Evolutionary conservation across 371 early-diverging fungal genomes (phyloP).

Genomic region (Syncephalis plumigaleata): DNA sequence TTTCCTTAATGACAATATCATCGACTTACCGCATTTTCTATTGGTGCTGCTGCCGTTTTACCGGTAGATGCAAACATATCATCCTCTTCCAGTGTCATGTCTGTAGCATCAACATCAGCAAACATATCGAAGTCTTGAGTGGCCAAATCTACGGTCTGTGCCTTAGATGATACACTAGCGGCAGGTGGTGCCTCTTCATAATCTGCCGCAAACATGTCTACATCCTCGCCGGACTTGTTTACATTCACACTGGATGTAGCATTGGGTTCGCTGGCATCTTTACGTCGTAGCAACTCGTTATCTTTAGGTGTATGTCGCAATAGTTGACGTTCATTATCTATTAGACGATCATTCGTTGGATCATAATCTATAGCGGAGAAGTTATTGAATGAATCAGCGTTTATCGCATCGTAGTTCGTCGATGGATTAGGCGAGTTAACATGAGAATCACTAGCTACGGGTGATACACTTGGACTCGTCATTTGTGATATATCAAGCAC

Average conservation of each 20-base stretch:
- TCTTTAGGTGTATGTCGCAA: conserved; percentile 16
- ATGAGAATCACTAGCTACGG: neutral
- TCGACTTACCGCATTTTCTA: conserved; percentile 1
- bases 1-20: neutral
- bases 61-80: conserved; percentile 17
- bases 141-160: conserved; percentile 6
- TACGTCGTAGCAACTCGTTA: conserved; percentile 27
- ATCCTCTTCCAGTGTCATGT: conserved; percentile 8
- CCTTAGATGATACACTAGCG: conserved; percentile 6
- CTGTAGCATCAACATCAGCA: conserved; percentile 26
- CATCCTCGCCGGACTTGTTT: conserved; percentile 18
- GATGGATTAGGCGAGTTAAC: conserved; percentile 2
- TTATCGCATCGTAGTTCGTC: conserved; percentile 17
- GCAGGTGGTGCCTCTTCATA: conserved; percentile 23
- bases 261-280: conserved; percentile 26
- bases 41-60: conserved; percentile 5
- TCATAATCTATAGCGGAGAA: conserved; percentile 62
- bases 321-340: conserved; percentile 16
- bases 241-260: conserved; percentile 13
- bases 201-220: conserved; percentile 40
- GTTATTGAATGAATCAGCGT: conserved; percentile 8
- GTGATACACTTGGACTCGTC: neutral
- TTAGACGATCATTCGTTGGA: conserved; percentile 29
- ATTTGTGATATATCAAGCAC: too few relatives aligned
- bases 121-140: conserved; percentile 55